Evolutionary conservation across 345 rosid species (phyloP), one percentile per base, ranked within the genome.

Genomic region (Bruguiera parviflora): DNA sequence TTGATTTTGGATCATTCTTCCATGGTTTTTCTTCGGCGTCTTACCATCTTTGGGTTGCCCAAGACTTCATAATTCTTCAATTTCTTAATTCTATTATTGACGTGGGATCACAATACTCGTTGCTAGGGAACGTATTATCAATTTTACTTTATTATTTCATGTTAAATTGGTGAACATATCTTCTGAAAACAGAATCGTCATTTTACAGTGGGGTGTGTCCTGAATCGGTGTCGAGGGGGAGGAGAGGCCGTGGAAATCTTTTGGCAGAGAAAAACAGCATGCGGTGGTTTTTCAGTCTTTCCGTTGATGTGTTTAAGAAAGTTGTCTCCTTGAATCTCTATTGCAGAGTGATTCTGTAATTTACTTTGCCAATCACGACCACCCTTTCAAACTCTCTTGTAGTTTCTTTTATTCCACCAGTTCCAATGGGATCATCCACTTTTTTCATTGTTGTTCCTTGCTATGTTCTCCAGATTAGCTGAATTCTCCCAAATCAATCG

Each of bases 331-430:
- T 83, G 80, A 87, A 87, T 73, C 76, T 89, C 27, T 89, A 87
- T 63, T 89, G 96, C 53, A 77, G 88, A 70, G 96, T 89, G 64
- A 89, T 89, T 79, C 91, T 89, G 88, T 89, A 87, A 82, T 59
- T 74, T 53, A 3, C 27, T 32, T 61, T 13, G 31, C 31, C 10
- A 15, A 58, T 66, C 57, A 15, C 59, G 16, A 56, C 29, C 29
- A 2, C 53, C 60, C 51, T 47, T 64, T 37, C 16, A 51, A 65
- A 31, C 8, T 56, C 10, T 56, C 18, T 27, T 25, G 16, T 5
- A 19, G 60, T 56, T 60, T 37, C 8, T 75, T 61, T 20, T 20
- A 22, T 43, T 64, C 52, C 5, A 18, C 53, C 59, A 62, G 35
- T 64, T 53, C 77, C 85, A 62, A 88, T 87, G 84, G 91, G 88